Percentiles rank a stretch among this genome's conserved stretches.
Conservation (phyloP, 1,284 basidiomycete species). For the Coniferiporia weirii region DNA sequence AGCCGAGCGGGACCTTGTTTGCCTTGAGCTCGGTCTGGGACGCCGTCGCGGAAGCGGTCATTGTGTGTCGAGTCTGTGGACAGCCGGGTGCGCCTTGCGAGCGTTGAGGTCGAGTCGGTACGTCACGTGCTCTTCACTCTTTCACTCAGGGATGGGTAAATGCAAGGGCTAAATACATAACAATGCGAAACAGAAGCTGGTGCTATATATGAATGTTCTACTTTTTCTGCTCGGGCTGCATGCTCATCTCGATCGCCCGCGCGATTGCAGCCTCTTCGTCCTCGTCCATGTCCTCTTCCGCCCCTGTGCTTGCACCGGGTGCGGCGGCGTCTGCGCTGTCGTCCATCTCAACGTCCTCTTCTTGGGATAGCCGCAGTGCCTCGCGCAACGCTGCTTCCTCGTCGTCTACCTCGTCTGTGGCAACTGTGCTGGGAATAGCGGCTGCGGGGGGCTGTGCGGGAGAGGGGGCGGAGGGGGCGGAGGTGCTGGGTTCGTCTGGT, state of each 20-base stretch:
- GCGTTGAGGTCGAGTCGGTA: not conserved
- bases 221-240: conserved; percentile 29
- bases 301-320: conserved; percentile 14
- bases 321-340: conserved; percentile 30
- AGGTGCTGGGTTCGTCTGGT: not conserved
- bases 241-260: conserved; percentile 57
- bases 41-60: conserved; percentile 72
- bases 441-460: conserved; percentile 25
- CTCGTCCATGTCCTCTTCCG: conserved; percentile 30
- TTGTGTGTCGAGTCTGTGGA: conserved; percentile 25
- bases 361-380: conserved; percentile 53
- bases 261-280: conserved; percentile 59
- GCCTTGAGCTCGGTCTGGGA: conserved; percentile 81
- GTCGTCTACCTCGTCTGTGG: conserved; percentile 49
- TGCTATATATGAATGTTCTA: conserved; percentile 28
- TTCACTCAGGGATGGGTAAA: not conserved
- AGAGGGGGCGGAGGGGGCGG: conserved; percentile 34
- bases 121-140: not conserved
- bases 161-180: not conserved
- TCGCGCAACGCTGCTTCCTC: conserved; percentile 63
- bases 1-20: conserved; percentile 72
- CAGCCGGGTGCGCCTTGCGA: not conserved
- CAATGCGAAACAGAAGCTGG: not conserved
- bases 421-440: conserved; percentile 19
- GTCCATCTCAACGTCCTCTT: conserved; percentile 46